Evolutionary conservation across 2,329 filamentous ascomycete genomes (phyloP), one percentile per base, ranked within the genome.

Genomic region (Xylaria sp.): DNA sequence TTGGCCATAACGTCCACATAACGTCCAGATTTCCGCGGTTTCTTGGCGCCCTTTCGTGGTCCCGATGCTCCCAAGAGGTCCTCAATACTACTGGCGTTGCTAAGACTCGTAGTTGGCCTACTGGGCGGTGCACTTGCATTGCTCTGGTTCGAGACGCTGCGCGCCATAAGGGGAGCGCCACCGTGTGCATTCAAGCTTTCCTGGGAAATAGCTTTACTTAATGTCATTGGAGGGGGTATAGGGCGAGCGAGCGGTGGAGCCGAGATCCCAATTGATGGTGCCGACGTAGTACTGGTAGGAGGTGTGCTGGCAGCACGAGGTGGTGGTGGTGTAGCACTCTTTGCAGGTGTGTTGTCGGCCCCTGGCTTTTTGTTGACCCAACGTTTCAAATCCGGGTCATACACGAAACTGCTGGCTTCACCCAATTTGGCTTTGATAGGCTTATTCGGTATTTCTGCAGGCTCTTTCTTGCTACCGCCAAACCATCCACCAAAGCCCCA

Each of bases 1-100:
- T 93, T 91, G 10, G 92, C 92, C 94, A 98, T 98, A 69, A 99
- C 94, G 86, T 99, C 96, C 36, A 99, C 91, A 84, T 99, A 99
- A 33, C 94, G 86, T 36, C 94, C 91, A 25, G 91, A 90, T 85
- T 94, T 97, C 84, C 94, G 93, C 76, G 88, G 85, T 80, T 92
- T 93, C 79, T 89, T 92, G 72, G 77, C 82, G 0, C 86, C 86
- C 75, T 92, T 94, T 72, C 92, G 88, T 20, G 92, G 88, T 36
- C 86, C 88, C 3, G 92, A 89, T 4, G 92, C 90, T 5, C 93
- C 93, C 25, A 99, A 84, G 71, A 99, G 83, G 79, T 99, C 96
- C 76, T 99, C 96, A 77, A 99, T 97, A 75, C 92, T 96, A 80
- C 91, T 97, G n/a, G 94, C 93, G 77, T 93, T 94, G 80, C 93